Evolutionary conservation across 129 eudicot genomes (phyloP), one percentile per base, ranked within the genome.

Genomic region (Chrysanthemum lavandulifolium): DNA sequence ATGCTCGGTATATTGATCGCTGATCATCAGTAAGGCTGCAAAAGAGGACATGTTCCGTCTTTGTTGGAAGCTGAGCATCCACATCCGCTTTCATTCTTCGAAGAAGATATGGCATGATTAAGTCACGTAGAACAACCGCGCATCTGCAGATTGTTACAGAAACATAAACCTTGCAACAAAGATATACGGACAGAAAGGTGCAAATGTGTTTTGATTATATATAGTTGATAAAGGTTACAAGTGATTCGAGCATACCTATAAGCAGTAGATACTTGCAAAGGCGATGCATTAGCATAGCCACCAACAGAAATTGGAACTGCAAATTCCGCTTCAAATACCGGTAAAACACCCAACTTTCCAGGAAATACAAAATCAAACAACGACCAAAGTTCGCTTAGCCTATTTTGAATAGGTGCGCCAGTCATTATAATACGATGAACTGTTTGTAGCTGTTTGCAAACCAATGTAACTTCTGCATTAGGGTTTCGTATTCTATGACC

Each of bases 281-380:
- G 99, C 33, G 97, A 88, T n/a, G 99, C 99, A 71, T 94, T 94
- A 55, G 99, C 96, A 83, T 94, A 94, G 43, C 99, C 99, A 73
- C 99, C 99, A 84, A 94, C 96, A 72, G 97, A 79, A 74, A 94
- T 94, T 2, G 97, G 99, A 77, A 87, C 96, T 0, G 99, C 93
- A 72, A 94, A 94, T 74, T 94, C 99, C 8, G 96, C 96, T 85
- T 94, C 99, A 88, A 94, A 94, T 18, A 94, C 87, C 5, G 99
- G 99, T 51, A 94, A 65, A 16, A 94, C 97, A 11, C 99, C 99
- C 67, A 94, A 72, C 80, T 94, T 94, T 79, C 99, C 99, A 68
- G 99, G 99, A 80, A 94, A 94, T 13, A 90, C 99, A 80, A 94
- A 94, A 80, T 94, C 99, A 76, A 90, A 94, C 79, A 94, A 78